Evolutionary conservation across 306 rosid species (phyloP).

Genomic region (Vigna nakashimae): DNA sequence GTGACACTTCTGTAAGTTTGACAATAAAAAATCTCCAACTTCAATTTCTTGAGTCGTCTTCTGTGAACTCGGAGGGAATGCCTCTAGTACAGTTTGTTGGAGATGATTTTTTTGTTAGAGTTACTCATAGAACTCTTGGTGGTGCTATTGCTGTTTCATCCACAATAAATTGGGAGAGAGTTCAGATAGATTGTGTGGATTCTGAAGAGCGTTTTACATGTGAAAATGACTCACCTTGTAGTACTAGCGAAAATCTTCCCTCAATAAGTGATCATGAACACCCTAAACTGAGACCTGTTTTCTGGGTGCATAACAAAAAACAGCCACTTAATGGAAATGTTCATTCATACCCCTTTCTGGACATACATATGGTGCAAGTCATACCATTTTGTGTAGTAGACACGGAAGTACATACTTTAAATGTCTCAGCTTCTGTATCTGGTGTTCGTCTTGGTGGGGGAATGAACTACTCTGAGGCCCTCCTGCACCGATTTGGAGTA

Average conservation of each 20-base stretch:
- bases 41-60: conserved; percentile 83
- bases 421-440: conserved; percentile 76
- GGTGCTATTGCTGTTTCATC: conserved; percentile 91
- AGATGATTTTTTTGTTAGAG: conserved; percentile 67
- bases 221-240: conserved; percentile 48
- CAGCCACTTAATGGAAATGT: conserved; percentile 51
- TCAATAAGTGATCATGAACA: conserved; percentile 56
- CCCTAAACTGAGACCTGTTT: conserved; percentile 79
- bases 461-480: conserved; percentile 89
- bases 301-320: conserved; percentile 77
- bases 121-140: conserved; percentile 88
- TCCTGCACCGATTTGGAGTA: conserved; percentile 88
- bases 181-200: conserved; percentile 75
- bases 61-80: conserved; percentile 61
- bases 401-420: conserved; percentile 76
- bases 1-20: conserved; percentile 80
- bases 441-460: conserved; percentile 96
- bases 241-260: conserved; percentile 57
- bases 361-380: conserved; percentile 65
- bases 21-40: conserved; percentile 69
- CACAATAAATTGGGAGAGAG: conserved; percentile 72
- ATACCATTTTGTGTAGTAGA: conserved; percentile 79
- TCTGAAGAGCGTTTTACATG: conserved; percentile 53
- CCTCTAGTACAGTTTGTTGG: conserved; percentile 90
- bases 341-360: conserved; percentile 64